phyloP scores from a whole-genome alignment of 2,329 filamentous ascomycete species.

The Ceratocystis variospora region DNA sequence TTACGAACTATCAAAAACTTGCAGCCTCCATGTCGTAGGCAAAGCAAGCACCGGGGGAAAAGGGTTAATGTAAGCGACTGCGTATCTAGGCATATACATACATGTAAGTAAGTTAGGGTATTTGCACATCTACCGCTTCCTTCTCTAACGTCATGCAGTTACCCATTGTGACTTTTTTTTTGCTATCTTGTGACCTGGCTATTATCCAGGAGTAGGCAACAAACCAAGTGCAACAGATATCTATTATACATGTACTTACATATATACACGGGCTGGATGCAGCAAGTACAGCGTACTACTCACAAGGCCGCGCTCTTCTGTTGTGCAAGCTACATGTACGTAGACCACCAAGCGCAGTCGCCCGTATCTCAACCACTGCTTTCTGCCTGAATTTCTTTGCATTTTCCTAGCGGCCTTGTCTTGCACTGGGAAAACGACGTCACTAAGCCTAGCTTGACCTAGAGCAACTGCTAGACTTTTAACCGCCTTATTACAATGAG shows the following conservation, averaged over 20 bases:
- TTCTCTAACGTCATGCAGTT: not conserved
- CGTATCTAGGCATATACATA: not conserved
- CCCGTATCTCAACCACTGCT: constrained; percentile 1
- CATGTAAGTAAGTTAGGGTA: not conserved
- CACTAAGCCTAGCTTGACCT: not conserved
- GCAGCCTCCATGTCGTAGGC: too few species aligned
- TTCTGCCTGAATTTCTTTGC: not conserved
- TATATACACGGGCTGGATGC: not conserved
- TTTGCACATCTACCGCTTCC: not conserved
- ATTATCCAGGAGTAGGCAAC: too few species aligned
- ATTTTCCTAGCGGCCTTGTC: not conserved
- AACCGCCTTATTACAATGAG: too few species aligned
- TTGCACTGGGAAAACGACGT: not conserved
- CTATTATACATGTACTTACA: not conserved
- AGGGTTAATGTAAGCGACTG: not conserved
- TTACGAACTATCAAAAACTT: too few species aligned
- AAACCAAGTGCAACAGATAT: not conserved
- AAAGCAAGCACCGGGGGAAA: too few species aligned
- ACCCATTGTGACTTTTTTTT: not conserved
- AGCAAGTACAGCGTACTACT: too few species aligned
- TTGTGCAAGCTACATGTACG: not conserved
- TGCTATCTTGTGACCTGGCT: too few species aligned
- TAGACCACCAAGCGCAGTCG: not conserved
- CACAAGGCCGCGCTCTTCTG: not conserved
- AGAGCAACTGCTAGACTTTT: too few species aligned